Conservation (phyloP, 495 filamentous ascomycete species). For the Xylaria cubensis region DNA sequence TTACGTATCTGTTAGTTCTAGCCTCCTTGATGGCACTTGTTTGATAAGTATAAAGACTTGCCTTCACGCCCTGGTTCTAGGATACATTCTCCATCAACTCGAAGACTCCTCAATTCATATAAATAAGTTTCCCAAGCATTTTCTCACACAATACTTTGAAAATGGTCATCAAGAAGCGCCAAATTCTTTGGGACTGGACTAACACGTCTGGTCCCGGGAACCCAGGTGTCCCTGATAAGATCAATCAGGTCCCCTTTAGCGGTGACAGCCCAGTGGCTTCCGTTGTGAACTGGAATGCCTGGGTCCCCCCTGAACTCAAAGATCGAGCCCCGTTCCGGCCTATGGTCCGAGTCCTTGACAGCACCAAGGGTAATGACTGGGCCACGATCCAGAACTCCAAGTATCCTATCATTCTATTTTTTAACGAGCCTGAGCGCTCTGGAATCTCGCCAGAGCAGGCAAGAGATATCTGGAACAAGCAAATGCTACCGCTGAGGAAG, state of each 20-base stretch:
- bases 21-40: neutral
- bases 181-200: constrained; percentile 57
- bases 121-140: neutral
- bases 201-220: constrained; percentile 43
- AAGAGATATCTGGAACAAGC: constrained; percentile 47
- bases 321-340: constrained; percentile 51
- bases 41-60: neutral
- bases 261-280: constrained; percentile 44
- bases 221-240: constrained; percentile 41
- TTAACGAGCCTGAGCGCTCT: constrained; percentile 56
- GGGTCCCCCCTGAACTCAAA: constrained; percentile 53
- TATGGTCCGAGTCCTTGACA: constrained; percentile 46
- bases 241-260: constrained; percentile 40
- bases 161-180: constrained; percentile 48
- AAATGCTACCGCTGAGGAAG: constrained; percentile 49
- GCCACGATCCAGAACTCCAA: constrained; percentile 37
- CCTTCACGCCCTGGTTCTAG: neutral
- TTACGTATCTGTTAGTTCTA: no score
- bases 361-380: constrained; percentile 49
- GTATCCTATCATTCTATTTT: constrained; percentile 48
- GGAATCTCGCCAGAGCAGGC: constrained; percentile 49
- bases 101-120: neutral
- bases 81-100: neutral
- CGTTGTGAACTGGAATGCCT: constrained; percentile 56
- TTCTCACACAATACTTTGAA: neutral